phyloP scores from a whole-genome alignment of 805 yeast species.

The Kodamaea sagamina region DNA sequence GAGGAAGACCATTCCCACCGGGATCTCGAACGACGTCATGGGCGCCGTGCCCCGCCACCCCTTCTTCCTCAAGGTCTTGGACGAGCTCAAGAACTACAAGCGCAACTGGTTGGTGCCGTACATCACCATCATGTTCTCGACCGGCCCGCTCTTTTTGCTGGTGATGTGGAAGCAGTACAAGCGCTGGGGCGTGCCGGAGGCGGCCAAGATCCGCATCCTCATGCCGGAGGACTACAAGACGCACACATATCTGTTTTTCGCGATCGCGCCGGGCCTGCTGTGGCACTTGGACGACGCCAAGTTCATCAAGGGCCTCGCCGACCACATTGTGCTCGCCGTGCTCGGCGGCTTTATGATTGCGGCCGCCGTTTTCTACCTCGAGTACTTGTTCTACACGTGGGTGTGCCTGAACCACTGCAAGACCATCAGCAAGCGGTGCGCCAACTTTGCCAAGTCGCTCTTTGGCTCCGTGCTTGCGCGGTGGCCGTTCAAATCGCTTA shows the following conservation, averaged over 20 bases:
- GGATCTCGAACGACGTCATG: conserved; percentile 91
- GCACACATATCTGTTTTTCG: conserved; percentile 63
- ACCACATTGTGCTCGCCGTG: conserved; percentile 73
- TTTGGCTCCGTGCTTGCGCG: not conserved
- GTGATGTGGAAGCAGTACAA: conserved; percentile 87
- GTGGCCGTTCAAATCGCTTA: not conserved
- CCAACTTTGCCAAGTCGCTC: not conserved
- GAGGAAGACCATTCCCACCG: conserved; percentile 85
- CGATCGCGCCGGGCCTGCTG: conserved; percentile 78
- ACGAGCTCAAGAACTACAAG: conserved; percentile 59
- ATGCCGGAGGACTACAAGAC: conserved; percentile 73
- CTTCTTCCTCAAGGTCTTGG: conserved; percentile 70
- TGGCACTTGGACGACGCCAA: conserved; percentile 93
- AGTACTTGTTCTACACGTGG: conserved; percentile 42
- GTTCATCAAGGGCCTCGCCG: conserved; percentile 69
- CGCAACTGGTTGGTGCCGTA: conserved; percentile 82
- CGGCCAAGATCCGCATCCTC: conserved; percentile 66
- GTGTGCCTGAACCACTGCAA: conserved; percentile 32
- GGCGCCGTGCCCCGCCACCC: conserved; percentile 88
- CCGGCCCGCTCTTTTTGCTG: conserved; percentile 87
- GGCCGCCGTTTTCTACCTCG: conserved; percentile 35
- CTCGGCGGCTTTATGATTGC: conserved; percentile 68
- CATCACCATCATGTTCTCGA: conserved; percentile 87
- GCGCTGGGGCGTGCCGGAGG: conserved; percentile 71
- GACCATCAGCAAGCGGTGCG: conserved; percentile 20